Conservation (phyloP, 2,329 filamentous ascomycete genomes). For the Penicillium sp. region DNA sequence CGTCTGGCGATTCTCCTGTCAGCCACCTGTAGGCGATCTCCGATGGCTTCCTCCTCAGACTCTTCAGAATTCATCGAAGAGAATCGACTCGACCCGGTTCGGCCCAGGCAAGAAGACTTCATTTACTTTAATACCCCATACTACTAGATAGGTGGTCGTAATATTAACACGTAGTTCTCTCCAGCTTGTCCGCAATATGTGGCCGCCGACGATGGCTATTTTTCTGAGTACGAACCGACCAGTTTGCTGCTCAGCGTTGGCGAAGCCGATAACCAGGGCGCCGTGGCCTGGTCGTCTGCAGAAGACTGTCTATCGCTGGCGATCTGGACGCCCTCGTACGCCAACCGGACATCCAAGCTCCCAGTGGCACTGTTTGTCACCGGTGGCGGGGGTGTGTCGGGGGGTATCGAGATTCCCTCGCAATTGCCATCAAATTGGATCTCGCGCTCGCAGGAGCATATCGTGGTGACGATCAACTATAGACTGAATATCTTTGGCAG, state of each 20-base stretch:
- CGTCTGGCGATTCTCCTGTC: neutral
- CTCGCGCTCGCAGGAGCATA: slow-evolving; percentile 35
- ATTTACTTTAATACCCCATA: too few relatives aligned
- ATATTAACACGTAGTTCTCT: neutral
- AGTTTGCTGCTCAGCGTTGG: neutral
- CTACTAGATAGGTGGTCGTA: neutral
- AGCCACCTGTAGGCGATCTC: slow-evolving; percentile 25
- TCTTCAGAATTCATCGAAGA: slow-evolving; percentile 13
- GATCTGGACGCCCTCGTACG: slow-evolving; percentile 39
- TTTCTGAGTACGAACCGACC: slow-evolving; percentile 21
- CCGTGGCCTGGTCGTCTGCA: slow-evolving; percentile 20
- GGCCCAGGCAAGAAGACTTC: neutral
- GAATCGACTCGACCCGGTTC: slow-evolving; percentile 21
- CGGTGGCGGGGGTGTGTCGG: slow-evolving; percentile 22
- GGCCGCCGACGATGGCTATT: slow-evolving; percentile 23
- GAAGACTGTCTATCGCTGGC: slow-evolving; percentile 45
- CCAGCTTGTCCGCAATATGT: slow-evolving; percentile 27
- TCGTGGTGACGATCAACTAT: slow-evolving; percentile 38
- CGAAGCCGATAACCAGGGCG: slow-evolving; percentile 16
- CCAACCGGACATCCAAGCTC: slow-evolving; percentile 15
- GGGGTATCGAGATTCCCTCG: slow-evolving; percentile 34
- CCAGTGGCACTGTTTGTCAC: slow-evolving; percentile 23
- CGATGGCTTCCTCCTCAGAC: slow-evolving; percentile 31
- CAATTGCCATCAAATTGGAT: slow-evolving; percentile 29
- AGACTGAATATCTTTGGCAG: slow-evolving; percentile 25